A percentile compares a stretch with the other conserved stretches of the same genome.
phyloP scores from a whole-genome alignment of 345 rosid species.

The Geranium rotundifolium region DNA sequence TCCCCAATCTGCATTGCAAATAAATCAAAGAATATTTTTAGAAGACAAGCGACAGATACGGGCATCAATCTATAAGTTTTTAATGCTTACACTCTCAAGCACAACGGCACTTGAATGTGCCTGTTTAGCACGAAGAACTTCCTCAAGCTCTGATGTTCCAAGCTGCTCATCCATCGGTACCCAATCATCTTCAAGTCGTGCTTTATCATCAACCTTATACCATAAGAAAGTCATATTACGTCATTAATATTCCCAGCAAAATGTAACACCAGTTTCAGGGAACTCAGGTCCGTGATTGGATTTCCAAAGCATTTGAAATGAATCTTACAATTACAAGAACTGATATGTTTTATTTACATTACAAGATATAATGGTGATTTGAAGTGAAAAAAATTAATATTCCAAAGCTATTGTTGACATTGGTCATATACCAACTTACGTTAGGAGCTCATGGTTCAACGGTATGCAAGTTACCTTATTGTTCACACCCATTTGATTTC shows the following conservation, averaged over 20 bases:
- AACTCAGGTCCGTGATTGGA: background rate
- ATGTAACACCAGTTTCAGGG: background rate
- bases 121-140: constrained; percentile 61
- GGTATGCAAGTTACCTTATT: background rate
- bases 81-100: constrained; percentile 73
- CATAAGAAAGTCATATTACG: background rate
- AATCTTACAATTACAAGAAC: background rate
- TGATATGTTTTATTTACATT: background rate
- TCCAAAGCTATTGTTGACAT: no score
- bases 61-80: constrained; percentile 5
- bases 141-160: constrained; percentile 56
- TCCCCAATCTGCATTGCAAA: constrained; percentile 43
- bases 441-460: no score
- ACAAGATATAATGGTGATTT: no score
- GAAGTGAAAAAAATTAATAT: no score
- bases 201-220: constrained; percentile 56
- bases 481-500: background rate
- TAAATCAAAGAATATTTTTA: constrained; percentile 7
- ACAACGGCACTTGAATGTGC: constrained; percentile 96
- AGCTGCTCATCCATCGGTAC: constrained; percentile 88
- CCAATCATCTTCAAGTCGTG: constrained; percentile 98
- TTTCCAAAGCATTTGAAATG: background rate
- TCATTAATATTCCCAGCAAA: background rate
- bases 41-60: constrained; percentile 3
- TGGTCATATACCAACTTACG: no score